Base-by-base conservation (phyloP, 768 basidiomycete genomes). In the Hemileccinum rubropunctum region DNA sequence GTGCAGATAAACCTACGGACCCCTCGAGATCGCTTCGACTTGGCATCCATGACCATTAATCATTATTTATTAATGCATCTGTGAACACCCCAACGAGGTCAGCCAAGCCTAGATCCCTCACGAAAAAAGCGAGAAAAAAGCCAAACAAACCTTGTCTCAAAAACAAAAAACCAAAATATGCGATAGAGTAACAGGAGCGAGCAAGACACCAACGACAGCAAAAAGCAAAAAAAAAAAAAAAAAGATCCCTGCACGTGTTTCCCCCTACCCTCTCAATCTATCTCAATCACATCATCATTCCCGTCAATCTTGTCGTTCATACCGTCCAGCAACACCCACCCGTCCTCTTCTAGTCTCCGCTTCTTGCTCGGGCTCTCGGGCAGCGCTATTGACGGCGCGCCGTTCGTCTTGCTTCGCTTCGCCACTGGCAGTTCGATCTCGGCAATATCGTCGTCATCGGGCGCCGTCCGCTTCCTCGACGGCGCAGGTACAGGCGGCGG, bases 321-420 rank as follows among this genome's bases (percentile, higher is more conserved):
- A 11, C 73, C 70, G 28, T 88, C 86, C 63, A 92, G 66, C 58
- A 89, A 54, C 30, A 92, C 63, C 39, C 91, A 59, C 9, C 89
- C 90, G 48, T 91, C 88, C 59, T 86, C 82, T 41, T 91, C 89
- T 48, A 91, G 62, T 54, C 72, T 67, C 49, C 80, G 68, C 58
- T 76, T 80, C 70, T 88, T 87, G 59, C 78, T 84, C 14, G 84
- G 84, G 58, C 81, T 83, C 26, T 64, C 54, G 1, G 63, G 54
- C 11, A 64, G 60, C 7, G 30, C 8, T n/a, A 47, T 42, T 4
- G 58, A 45, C 14, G 57, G 28, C 8, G 9, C 28, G 18, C 45
- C 67, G 37, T 71, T 69, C n/a, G 64, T 66, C 51, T 70, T 76
- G 2, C 71, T 64, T 44, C 80, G 78, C 64, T 88, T 88, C 4